These are phyloP conservation scores for Fusarium sp. DNA, from an alignment of 2,329 filamentous ascomycete species.

Conservation along the genomic window DNA sequence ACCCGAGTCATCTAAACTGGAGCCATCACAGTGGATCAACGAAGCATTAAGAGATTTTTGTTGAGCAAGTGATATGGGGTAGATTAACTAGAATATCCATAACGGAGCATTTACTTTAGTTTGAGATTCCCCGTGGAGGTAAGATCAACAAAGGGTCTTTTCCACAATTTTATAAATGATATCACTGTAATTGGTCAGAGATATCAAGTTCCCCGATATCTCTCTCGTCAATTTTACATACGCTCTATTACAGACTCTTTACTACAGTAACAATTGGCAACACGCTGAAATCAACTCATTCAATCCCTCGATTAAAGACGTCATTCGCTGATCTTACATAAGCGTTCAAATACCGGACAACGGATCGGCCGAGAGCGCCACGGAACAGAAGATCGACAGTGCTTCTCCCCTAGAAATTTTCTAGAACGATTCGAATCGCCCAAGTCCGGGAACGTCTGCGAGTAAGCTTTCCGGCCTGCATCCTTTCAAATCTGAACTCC, in stretches of 20 bases:
- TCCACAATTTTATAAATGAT: constrained; percentile 8
- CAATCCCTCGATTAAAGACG: background rate
- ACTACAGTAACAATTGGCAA: background rate
- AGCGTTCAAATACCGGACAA: background rate
- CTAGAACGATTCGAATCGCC: background rate
- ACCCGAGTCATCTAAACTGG: background rate
- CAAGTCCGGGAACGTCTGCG: background rate
- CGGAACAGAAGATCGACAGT: background rate
- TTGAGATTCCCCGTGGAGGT: constrained; percentile 13
- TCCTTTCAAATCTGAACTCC: background rate
- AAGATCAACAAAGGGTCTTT: background rate
- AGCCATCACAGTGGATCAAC: background rate
- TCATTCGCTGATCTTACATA: background rate
- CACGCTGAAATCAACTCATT: background rate
- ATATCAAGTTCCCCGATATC: constrained; percentile 2
- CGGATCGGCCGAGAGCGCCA: background rate
- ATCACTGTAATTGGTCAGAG: background rate
- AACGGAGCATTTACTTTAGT: background rate
- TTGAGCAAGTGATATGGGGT: constrained; percentile 3
- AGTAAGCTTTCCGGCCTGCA: background rate
- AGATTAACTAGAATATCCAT: background rate
- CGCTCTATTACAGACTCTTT: background rate
- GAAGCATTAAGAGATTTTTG: background rate
- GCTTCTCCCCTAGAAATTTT: constrained; percentile 4
- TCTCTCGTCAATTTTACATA: background rate